Evolutionary conservation across 306 rosid genomes (phyloP).

Genomic region (Casuarina equisetifolia): DNA sequence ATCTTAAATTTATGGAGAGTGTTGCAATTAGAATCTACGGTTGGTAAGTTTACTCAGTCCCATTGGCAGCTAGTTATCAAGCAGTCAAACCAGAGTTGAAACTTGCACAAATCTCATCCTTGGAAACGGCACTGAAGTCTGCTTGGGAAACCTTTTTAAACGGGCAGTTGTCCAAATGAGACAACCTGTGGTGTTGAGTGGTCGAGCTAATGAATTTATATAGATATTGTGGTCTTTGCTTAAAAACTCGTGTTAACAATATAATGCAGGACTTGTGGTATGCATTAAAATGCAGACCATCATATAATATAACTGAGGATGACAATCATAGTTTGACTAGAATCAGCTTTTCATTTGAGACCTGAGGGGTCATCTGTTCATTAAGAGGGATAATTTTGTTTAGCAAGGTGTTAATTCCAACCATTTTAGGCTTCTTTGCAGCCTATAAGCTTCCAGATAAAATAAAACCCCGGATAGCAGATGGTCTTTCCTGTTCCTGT

Average conservation of each 20-base stretch:
- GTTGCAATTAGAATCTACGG: too few species aligned
- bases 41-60: too few species aligned
- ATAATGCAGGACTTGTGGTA: neutral
- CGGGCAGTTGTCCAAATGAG: neutral
- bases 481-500: neutral
- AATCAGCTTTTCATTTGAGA: neutral
- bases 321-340: neutral
- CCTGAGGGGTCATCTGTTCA: neutral
- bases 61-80: too few species aligned
- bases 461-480: neutral
- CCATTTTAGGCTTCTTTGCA: neutral
- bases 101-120: neutral
- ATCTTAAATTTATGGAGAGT: neutral
- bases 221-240: neutral
- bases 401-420: neutral
- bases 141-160: neutral
- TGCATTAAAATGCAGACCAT: neutral
- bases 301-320: neutral
- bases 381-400: neutral
- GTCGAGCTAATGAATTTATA: neutral
- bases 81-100: neutral
- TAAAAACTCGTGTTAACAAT: neutral
- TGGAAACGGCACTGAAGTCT: slow-evolving; percentile 7
- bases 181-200: neutral
- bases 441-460: neutral